phyloP scores from a whole-genome alignment of 2,329 filamentous ascomycete species.

The Claviceps sorghi region DNA sequence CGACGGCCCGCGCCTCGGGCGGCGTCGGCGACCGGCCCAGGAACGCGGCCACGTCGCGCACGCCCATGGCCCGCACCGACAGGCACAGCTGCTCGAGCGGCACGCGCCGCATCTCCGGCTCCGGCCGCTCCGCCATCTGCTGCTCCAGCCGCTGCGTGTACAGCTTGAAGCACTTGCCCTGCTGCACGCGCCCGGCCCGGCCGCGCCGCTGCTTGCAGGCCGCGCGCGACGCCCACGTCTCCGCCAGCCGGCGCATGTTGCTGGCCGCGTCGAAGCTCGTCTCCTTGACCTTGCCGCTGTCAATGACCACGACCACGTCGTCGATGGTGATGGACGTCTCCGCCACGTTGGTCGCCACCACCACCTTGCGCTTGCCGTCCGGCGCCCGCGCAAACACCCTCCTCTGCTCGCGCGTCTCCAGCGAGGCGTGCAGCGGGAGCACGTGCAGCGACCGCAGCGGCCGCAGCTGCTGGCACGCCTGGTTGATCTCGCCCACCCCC shows the following conservation, averaged over 20 bases:
- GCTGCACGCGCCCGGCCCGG: slow-evolving; percentile 81
- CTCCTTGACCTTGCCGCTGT: slow-evolving; percentile 90
- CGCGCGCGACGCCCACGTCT: slow-evolving; percentile 87
- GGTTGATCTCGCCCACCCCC: slow-evolving; percentile 80
- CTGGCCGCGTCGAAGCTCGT: slow-evolving; percentile 84
- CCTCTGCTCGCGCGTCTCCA: slow-evolving; percentile 77
- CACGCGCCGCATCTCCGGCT: slow-evolving; percentile 86
- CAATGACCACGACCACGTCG: slow-evolving; percentile 90
- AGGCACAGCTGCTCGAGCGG: slow-evolving; percentile 89
- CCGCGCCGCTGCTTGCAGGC: slow-evolving; percentile 90
- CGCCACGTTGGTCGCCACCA: slow-evolving; percentile 91
- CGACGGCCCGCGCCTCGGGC: slow-evolving; percentile 70
- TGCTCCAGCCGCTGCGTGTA: slow-evolving; percentile 77
- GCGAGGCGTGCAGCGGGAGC: slow-evolving; percentile 79
- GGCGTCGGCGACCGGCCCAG: slow-evolving; percentile 78
- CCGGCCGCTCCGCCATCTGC: slow-evolving; percentile 75
- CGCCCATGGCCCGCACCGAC: slow-evolving; percentile 89
- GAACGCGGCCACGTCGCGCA: slow-evolving; percentile 67
- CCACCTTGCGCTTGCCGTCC: slow-evolving; percentile 71
- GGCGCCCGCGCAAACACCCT: slow-evolving; percentile 70
- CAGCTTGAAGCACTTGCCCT: slow-evolving; percentile 87
- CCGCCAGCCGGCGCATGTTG: slow-evolving; percentile 87
- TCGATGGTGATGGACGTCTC: slow-evolving; percentile 98
- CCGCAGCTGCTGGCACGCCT: slow-evolving; percentile 55
- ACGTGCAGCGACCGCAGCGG: slow-evolving; percentile 53